These are phyloP conservation scores for Choiromyces venosus DNA, from an alignment of 495 filamentous ascomycete genomes.

Conservation along the genomic window DNA sequence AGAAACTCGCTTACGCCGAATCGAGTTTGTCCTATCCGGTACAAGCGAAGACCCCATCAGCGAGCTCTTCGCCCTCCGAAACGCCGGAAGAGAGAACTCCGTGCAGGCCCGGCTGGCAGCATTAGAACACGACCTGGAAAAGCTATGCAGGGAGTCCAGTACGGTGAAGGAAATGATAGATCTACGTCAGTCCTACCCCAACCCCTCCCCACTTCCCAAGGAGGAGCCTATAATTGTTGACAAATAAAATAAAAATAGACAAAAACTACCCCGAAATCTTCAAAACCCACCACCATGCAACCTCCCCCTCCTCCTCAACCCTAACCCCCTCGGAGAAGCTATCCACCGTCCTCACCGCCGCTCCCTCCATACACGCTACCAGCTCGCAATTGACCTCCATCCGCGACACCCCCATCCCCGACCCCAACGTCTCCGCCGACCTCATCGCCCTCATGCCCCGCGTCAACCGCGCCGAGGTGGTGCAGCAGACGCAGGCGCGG, in stretches of 20 bases:
- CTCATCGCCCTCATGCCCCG: slow-evolving; percentile 66
- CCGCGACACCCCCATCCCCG: slow-evolving; percentile 69
- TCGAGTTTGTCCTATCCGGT: slow-evolving; percentile 35
- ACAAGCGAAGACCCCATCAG: slow-evolving; percentile 27
- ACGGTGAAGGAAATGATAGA: slow-evolving; percentile 33
- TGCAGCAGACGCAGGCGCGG: slow-evolving; percentile 64
- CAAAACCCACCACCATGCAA: slow-evolving; percentile 27
- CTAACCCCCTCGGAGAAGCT: slow-evolving; percentile 49
- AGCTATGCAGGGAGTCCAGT: slow-evolving; percentile 22
- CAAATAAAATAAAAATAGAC: slow-evolving; percentile 3
- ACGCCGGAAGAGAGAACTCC: slow-evolving; percentile 24
- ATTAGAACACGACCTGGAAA: slow-evolving; percentile 25
- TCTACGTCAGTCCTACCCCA: slow-evolving; percentile 23
- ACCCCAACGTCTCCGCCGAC: slow-evolving; percentile 58
- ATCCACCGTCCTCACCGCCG: slow-evolving; percentile 64
- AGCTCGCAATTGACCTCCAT: slow-evolving; percentile 75
- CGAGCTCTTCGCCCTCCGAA: slow-evolving; percentile 26
- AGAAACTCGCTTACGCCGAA: slow-evolving; percentile 31
- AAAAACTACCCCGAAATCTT: slow-evolving; percentile 30
- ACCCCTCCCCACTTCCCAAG: background rate
- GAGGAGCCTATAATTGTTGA: slow-evolving; percentile 1
- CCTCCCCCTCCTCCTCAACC: slow-evolving; percentile 27
- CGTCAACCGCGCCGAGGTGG: slow-evolving; percentile 59
- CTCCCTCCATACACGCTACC: slow-evolving; percentile 66
- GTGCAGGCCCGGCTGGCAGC: slow-evolving; percentile 23